Percentiles rank a stretch among this genome's conserved stretches.
Evolutionary conservation across 1,139 yeast species (phyloP).

Genomic region (Yamadazyma membranifaciens): DNA sequence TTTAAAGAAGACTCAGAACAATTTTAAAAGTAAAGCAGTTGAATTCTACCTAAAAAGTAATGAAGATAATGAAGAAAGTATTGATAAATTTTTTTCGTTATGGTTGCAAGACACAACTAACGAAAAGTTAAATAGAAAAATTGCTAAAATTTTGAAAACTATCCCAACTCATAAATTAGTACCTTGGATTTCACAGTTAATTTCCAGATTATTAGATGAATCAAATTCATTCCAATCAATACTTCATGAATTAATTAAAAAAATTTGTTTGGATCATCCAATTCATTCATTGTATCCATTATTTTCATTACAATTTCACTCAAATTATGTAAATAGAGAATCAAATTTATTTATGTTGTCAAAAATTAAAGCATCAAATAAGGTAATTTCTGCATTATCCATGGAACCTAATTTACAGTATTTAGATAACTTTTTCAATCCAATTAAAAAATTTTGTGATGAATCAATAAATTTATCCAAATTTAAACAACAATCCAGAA

Average conservation of each 20-base stretch:
- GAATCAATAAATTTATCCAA: conserved; percentile 54
- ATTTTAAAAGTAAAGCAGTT: conserved; percentile 56
- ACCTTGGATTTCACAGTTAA: conserved; percentile 81
- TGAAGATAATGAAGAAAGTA: conserved; percentile 51
- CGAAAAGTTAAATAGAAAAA: conserved; percentile 34
- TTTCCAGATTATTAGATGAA: conserved; percentile 64
- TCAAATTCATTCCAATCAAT: conserved; percentile 51
- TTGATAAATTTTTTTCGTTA: conserved; percentile 79
- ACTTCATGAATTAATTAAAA: conserved; percentile 48
- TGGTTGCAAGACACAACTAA: conserved; percentile 69
- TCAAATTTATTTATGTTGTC: conserved; percentile 37
- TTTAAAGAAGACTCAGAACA: conserved; percentile 33
- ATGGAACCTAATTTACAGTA: conserved; percentile 13
- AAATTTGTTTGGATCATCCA: conserved; percentile 65
- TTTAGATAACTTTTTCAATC: conserved; percentile 8
- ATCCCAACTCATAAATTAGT: conserved; percentile 64
- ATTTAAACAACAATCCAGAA: conserved; percentile 35
- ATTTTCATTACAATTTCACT: conserved; percentile 53
- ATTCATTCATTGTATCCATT: conserved; percentile 73
- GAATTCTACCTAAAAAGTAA: conserved; percentile 60
- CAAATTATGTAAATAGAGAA: conserved; percentile 24
- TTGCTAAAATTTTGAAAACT: conserved; percentile 28
- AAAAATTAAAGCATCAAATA: conserved; percentile 51
- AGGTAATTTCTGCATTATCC: conserved; percentile 35
- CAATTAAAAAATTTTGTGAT: conserved; percentile 48